Evolutionary conservation across 2,329 filamentous ascomycete genomes (phyloP), one percentile per base, ranked within the genome.

Genomic region (Massarina eburnea): DNA sequence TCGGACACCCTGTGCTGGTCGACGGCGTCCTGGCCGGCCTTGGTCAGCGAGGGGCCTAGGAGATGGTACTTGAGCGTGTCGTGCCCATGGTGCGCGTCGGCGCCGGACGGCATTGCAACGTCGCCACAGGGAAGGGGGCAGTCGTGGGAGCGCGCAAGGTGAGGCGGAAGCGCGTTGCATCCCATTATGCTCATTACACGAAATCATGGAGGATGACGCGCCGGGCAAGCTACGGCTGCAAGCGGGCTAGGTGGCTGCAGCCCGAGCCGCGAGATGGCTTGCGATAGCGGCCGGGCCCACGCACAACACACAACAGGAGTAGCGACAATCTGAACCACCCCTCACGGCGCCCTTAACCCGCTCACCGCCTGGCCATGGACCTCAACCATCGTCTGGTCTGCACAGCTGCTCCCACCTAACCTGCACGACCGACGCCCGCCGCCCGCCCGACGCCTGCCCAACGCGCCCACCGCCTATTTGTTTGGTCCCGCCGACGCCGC

Each of bases 1-100:
- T 97, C 91, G 2, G 91, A 95, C 39, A 99, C 91, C 75, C 94
- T 95, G 53, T 81, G 80, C 73, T 97, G 94, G 61, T 99, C 90
- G n/a, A 97, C 92, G 14, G 82, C 79, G 62, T 95, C 90, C 67
- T 97, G 91, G 1, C 94, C 94, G 22, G 91, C 89, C 70, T 99
- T 99, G 18, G 91, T 92, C 42, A 97, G 75, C 5, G 91, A 96
- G 0, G 91, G 92, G 0, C 94, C 94, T 0, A 97, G 78, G 0
- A 97, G 80, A 45, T 87, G 86, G 69, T 97, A 95, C 64, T 96
- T 96, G 45, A 97, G 78, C 3, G 88, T 91, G 44, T 80, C 76
- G 59, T 84, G 79, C 51, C 77, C 65, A 54, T 48, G 55, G 17
- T 57, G 54, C 19, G 51, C 39, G 8, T 33, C 20, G n/a, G n/a